phyloP scores from a whole-genome alignment of 2,329 filamentous ascomycete species.

The Neonectria hederae region DNA sequence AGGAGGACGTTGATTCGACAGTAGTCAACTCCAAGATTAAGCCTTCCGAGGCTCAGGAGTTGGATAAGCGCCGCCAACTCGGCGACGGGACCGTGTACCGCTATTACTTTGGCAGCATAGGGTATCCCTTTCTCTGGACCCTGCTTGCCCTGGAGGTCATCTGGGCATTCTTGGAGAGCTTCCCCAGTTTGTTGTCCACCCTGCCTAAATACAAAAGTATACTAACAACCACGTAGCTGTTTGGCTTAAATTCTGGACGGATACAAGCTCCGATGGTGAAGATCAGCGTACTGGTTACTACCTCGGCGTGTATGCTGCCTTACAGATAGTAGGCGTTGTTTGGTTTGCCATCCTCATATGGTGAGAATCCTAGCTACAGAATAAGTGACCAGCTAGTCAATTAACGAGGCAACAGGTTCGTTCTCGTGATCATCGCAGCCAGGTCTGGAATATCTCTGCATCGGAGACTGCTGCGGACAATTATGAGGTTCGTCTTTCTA shows the following conservation, averaged over 20 bases:
- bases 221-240: conserved; percentile 32
- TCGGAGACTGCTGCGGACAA: conserved; percentile 36
- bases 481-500: conserved; percentile 23
- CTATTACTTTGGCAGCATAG: conserved; percentile 45
- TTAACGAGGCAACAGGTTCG: conserved; percentile 36
- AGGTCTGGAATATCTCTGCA: conserved; percentile 41
- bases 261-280: conserved; percentile 28
- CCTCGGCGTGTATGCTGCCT: conserved; percentile 39
- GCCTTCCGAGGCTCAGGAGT: not conserved
- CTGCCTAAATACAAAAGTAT: not conserved
- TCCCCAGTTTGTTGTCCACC: conserved; percentile 39
- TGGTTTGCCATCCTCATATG: conserved; percentile 38
- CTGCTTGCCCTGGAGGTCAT: conserved; percentile 38
- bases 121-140: conserved; percentile 28
- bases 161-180: conserved; percentile 43
- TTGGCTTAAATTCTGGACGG: conserved; percentile 47
- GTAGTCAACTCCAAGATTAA: conserved; percentile 39
- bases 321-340: conserved; percentile 34
- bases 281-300: conserved; percentile 28
- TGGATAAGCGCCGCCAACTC: conserved; percentile 41
- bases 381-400: not conserved
- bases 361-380: not conserved
- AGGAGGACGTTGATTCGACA: not conserved
- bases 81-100: conserved; percentile 43
- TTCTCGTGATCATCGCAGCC: conserved; percentile 41